Evolutionary conservation across 139 green algal species (phyloP).

Genomic region (Raphidocelis subcapitata): DNA sequence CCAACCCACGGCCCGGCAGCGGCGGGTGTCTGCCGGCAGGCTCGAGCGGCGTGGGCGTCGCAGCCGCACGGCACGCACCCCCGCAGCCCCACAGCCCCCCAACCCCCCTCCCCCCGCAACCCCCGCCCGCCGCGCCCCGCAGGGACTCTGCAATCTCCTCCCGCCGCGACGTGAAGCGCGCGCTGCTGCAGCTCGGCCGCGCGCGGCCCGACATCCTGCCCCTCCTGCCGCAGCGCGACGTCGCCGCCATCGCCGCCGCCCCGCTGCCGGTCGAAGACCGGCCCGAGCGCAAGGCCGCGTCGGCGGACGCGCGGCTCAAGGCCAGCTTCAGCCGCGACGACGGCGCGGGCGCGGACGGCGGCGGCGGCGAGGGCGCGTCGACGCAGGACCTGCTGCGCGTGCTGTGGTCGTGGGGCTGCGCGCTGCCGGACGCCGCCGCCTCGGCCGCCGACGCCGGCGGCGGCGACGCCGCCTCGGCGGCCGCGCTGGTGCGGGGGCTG

Average conservation of each 20-base stretch:
- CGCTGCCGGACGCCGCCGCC: no score
- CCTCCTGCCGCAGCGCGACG: background rate
- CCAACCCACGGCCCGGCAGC: no score
- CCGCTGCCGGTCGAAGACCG: background rate
- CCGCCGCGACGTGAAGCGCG: constrained; percentile 17
- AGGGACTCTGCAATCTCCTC: background rate
- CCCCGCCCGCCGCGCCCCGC: background rate
- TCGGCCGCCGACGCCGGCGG: no score
- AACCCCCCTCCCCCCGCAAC: no score
- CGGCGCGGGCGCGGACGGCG: background rate
- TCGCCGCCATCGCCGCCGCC: background rate
- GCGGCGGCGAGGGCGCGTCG: background rate
- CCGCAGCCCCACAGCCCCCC: no score
- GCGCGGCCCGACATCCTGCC: constrained; percentile 16
- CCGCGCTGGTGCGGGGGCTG: no score
- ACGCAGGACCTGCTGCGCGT: constrained; percentile 20
- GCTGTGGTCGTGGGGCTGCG: constrained; percentile 2
- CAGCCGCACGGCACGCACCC: no score
- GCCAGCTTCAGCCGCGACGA: background rate
- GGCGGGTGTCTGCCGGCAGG: no score
- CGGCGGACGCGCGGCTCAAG: background rate
- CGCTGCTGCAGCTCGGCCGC: constrained; percentile 14
- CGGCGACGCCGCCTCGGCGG: no score
- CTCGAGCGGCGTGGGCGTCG: no score
- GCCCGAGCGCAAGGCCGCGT: background rate